phyloP scores from a whole-genome alignment of 2,329 filamentous ascomycete species.

The Scleromitrula shiraiana region DNA sequence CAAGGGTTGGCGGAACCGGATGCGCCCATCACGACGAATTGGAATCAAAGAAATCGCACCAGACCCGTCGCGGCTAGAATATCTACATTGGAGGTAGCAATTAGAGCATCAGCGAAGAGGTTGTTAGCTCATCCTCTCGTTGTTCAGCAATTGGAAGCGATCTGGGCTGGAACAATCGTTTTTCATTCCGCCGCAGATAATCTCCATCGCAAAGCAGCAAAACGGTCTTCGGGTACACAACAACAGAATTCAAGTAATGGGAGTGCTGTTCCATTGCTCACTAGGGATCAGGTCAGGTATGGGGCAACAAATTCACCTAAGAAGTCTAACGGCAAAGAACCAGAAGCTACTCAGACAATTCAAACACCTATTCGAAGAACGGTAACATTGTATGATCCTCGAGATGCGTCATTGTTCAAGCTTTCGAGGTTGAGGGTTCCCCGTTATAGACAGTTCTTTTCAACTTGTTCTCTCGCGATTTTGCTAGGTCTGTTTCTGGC shows the following conservation, averaged over 20 bases:
- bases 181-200: conserved; percentile 86
- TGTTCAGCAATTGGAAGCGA: conserved; percentile 90
- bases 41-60: conserved; percentile 34
- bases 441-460: conserved; percentile 83
- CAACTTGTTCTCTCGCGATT: conserved; percentile 77
- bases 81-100: conserved; percentile 87
- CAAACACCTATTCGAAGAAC: conserved; percentile 40
- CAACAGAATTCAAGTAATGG: conserved; percentile 13
- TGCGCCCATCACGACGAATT: conserved; percentile 31
- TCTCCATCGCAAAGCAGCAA: conserved; percentile 46
- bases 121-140: conserved; percentile 88
- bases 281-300: conserved; percentile 27
- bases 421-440: conserved; percentile 84
- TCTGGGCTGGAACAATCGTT: conserved; percentile 92
- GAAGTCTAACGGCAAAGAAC: background rate
- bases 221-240: conserved; percentile 10
- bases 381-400: conserved; percentile 81
- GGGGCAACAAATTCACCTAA: conserved; percentile 25
- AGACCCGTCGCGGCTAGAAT: conserved; percentile 62
- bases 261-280: conserved; percentile 6
- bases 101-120: conserved; percentile 84
- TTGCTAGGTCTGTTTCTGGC: conserved; percentile 79
- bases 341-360: conserved; percentile 20
- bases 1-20: conserved; percentile 60
- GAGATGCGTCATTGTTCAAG: conserved; percentile 85